A percentile compares a stretch with the other conserved stretches of the same genome.
These are phyloP conservation scores for Lentinula raphanica DNA, from an alignment of 768 basidiomycete species.

Conservation along the genomic window DNA sequence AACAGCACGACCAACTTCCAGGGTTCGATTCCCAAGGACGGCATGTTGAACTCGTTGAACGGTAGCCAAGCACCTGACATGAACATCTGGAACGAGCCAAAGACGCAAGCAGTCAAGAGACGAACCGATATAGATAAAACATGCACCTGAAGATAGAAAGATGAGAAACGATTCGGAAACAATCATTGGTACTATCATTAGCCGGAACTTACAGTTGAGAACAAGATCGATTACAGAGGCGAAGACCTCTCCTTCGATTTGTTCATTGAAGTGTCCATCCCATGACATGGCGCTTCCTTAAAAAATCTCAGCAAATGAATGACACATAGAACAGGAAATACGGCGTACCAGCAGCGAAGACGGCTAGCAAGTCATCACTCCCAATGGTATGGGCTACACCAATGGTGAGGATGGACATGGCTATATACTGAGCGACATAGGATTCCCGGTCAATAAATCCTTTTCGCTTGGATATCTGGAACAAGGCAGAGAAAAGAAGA, in stretches of 20 bases:
- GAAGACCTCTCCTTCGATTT: slow-evolving; percentile 83
- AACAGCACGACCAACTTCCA: slow-evolving; percentile 70
- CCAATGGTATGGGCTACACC: slow-evolving; percentile 81
- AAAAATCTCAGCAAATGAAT: not conserved
- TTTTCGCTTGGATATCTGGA: slow-evolving; percentile 61
- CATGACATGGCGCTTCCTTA: slow-evolving; percentile 85
- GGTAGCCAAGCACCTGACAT: slow-evolving; percentile 79
- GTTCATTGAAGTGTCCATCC: slow-evolving; percentile 79
- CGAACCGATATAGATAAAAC: slow-evolving; percentile 69
- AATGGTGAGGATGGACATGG: slow-evolving; percentile 65
- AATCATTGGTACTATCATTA: no score
- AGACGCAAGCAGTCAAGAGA: not conserved
- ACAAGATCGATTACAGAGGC: slow-evolving; percentile 88
- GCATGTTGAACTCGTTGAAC: slow-evolving; percentile 50
- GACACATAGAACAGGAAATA: not conserved
- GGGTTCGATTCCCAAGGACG: slow-evolving; percentile 56
- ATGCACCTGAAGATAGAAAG: slow-evolving; percentile 29
- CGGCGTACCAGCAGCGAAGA: slow-evolving; percentile 72
- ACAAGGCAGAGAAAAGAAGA: slow-evolving; percentile 59
- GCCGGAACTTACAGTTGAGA: slow-evolving; percentile 46
- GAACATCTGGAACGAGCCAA: not conserved
- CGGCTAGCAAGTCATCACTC: slow-evolving; percentile 83
- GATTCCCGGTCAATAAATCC: slow-evolving; percentile 77
- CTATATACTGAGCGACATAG: slow-evolving; percentile 80
- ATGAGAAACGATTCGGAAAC: no score